Evolutionary conservation across 2,329 filamentous ascomycete species (phyloP), one percentile per base, ranked within the genome.

Genomic region (Teratosphaeria epicoccoides): DNA sequence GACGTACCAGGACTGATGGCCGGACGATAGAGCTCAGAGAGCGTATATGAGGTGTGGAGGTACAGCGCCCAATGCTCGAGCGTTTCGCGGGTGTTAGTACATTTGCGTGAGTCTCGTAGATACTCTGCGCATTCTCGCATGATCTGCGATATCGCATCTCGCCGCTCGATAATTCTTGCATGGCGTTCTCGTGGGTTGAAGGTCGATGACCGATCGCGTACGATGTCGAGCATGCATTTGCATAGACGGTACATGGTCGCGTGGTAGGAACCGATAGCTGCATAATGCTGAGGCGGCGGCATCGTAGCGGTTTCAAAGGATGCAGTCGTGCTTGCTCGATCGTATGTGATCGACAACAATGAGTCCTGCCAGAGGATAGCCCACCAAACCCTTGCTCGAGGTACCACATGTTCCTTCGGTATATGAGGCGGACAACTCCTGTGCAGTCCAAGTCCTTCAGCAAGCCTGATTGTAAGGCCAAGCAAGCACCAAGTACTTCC

Each of bases 311-410:
- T 71, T 53, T 75, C 74, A 49, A 73, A 69, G n/a, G 78, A 75
- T 5, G 77, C 77, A 24, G 71, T 75, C 12, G 76, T 77, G 2
- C 78, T 78, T 1, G 74, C 74, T 33, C 80, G 69, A 59, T 83
- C 80, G 59, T 82, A 83, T 2, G 79, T 82, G 26, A 83, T 75
- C 7, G 79, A 82, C 23, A 83, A 74, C 46, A 83, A 71, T 51
- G 78, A 81, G 58, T 83, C 80, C 61, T 83, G 80, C 80, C 80
- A 83, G 26, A 82, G 73, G 57, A 83, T 73, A 2, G 78, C 78
- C 80, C 80, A 83, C 73, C 74, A 76, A 12, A 64, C 53, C 45
- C 60, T 61, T 3, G 62, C 62, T 22, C 63, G 58, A 28, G 53
- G 71, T 63, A 62, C 73, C 68, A 58, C 71, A 22, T 67, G 66